Evolutionary conservation across 345 rosid species (phyloP).

Genomic region (Gossypium thurberi): DNA sequence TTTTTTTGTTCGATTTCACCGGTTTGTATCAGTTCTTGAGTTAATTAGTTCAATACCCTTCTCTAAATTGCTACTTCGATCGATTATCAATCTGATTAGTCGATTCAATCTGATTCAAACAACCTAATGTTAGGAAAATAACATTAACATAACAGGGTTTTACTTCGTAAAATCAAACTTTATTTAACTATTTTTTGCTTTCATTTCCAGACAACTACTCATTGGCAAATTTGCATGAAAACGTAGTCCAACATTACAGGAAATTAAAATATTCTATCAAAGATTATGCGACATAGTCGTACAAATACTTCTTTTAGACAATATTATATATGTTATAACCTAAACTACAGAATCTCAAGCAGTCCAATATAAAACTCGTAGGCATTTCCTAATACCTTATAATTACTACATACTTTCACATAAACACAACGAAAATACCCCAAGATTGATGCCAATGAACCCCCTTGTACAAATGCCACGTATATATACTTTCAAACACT

Average conservation of each 20-base stretch:
- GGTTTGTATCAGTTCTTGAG: no score
- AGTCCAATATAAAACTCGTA: background rate
- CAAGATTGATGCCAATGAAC: background rate
- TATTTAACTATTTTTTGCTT: no score
- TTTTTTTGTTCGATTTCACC: no score
- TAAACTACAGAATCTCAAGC: conserved; percentile 13
- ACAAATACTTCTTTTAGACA: conserved; percentile 35
- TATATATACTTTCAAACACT: background rate
- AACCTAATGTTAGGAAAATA: no score
- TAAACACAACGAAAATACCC: conserved; percentile 3
- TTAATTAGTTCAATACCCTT: no score
- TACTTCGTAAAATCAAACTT: no score
- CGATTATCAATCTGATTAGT: no score
- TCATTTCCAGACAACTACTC: background rate
- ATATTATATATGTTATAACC: conserved; percentile 11
- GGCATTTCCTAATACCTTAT: conserved; percentile 10
- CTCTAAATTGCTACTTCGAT: no score
- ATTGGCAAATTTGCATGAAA: background rate
- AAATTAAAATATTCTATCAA: background rate
- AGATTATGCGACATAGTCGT: conserved; percentile 17
- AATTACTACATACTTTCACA: conserved; percentile 8
- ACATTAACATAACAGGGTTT: no score
- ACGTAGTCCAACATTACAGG: background rate
- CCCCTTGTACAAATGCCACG: conserved; percentile 9
- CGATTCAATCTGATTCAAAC: no score